Conservation (phyloP, 805 yeast genomes). For the Metschnikowia colocasiae region DNA sequence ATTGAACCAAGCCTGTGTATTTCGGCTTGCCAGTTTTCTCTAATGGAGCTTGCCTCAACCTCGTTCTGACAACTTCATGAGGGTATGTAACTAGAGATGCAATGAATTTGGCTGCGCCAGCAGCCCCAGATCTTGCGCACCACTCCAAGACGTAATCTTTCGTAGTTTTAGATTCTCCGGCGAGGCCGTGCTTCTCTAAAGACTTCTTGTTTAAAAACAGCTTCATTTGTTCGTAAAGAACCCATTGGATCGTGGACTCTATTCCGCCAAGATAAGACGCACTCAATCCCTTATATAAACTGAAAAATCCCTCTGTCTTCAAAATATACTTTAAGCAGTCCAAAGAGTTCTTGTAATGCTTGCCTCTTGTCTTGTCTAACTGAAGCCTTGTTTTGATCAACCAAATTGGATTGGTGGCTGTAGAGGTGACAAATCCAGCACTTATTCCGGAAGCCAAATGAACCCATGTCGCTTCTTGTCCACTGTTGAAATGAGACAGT, state of each 20-base stretch:
- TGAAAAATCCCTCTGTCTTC: constrained; percentile 70
- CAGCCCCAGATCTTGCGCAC: constrained; percentile 96
- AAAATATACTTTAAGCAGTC: constrained; percentile 76
- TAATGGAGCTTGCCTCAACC: constrained; percentile 89
- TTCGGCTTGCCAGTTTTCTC: constrained; percentile 72
- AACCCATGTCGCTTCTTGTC: constrained; percentile 77
- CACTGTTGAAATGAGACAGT: constrained; percentile 62
- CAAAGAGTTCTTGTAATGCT: constrained; percentile 74
- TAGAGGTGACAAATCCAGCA: constrained; percentile 93
- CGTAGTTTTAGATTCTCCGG: constrained; percentile 32
- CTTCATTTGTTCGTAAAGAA: constrained; percentile 93
- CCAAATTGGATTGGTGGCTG: constrained; percentile 98
- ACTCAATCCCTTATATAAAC: constrained; percentile 85
- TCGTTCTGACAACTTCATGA: constrained; percentile 93
- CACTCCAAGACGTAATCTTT: constrained; percentile 75
- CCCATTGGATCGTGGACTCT: constrained; percentile 95
- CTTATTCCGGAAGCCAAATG: constrained; percentile 82
- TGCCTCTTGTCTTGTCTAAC: constrained; percentile 67
- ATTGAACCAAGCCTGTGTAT: constrained; percentile 85
- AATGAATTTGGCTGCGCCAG: constrained; percentile 91
- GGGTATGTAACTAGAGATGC: constrained; percentile 95
- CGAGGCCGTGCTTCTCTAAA: constrained; percentile 30
- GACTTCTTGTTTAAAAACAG: constrained; percentile 54
- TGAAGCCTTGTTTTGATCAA: constrained; percentile 91
- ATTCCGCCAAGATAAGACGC: constrained; percentile 93